phyloP scores from a whole-genome alignment of 495 filamentous ascomycete species.

The Podospora pseudopauciseta region DNA sequence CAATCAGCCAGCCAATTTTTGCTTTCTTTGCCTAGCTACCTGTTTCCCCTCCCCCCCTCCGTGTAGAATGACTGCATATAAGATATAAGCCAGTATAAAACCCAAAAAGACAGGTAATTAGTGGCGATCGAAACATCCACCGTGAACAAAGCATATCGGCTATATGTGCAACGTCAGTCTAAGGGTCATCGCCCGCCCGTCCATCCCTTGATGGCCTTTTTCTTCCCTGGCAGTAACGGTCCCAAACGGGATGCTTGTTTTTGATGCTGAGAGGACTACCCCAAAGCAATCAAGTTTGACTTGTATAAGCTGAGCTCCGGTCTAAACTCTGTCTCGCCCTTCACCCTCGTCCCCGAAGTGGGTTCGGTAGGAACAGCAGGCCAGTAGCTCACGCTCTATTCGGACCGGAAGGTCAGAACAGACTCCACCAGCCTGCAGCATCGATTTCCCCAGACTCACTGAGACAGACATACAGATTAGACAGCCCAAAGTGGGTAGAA shows the following conservation, averaged over 20 bases:
- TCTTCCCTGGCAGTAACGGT: not conserved
- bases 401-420: not conserved
- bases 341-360: not conserved
- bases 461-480: not conserved
- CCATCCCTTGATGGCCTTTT: not conserved
- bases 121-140: constrained; percentile 25
- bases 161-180: constrained; percentile 20
- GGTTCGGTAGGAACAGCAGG: not conserved
- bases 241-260: not conserved
- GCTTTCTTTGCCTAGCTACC: not conserved
- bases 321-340: not conserved
- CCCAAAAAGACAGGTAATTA: not conserved
- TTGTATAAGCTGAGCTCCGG: not conserved
- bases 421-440: not conserved
- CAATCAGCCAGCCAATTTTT: not conserved
- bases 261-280: not conserved
- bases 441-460: not conserved
- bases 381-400: not conserved
- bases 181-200: not conserved
- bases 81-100: not conserved
- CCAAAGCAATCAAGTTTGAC: too few species aligned
- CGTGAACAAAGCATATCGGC: constrained; percentile 27
- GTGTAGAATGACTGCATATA: not conserved
- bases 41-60: not conserved
- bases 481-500: not conserved